Evolutionary conservation across 257 asterid genomes (phyloP).

Genomic region (Euphrasia confusa): DNA sequence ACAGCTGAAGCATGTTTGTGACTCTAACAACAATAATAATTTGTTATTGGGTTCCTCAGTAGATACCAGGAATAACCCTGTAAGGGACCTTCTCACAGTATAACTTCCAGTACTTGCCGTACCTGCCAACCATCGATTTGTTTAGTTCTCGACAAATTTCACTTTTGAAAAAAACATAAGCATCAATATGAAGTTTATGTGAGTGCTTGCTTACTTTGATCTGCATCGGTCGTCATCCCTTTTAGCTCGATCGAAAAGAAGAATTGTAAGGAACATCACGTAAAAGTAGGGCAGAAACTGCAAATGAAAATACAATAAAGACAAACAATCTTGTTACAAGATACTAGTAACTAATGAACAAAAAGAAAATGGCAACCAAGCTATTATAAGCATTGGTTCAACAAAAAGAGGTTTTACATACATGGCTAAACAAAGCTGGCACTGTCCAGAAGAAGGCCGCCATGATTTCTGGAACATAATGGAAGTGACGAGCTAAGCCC

Average conservation of each 20-base stretch:
- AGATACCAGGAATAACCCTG: conserved; percentile 68
- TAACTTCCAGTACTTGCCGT: conserved; percentile 86
- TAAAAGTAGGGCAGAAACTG: conserved; percentile 93
- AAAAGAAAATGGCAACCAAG: not conserved
- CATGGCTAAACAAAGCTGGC: conserved; percentile 86
- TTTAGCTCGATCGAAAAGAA: conserved; percentile 85
- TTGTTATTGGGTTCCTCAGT: conserved; percentile 29
- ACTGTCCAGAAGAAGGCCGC: conserved; percentile 92
- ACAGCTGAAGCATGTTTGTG: not conserved
- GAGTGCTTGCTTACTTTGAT: conserved; percentile 63
- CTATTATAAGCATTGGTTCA: not conserved
- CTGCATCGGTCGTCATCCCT: conserved; percentile 93
- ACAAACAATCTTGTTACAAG: not conserved
- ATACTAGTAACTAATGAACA: not conserved
- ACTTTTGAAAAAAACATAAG: not conserved
- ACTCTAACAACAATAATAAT: not conserved
- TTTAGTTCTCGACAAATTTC: not conserved
- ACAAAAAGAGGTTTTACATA: conserved; percentile 29
- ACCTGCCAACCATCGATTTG: conserved; percentile 46
- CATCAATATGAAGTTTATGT: not conserved
- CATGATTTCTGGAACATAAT: conserved; percentile 85
- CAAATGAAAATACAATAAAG: conserved; percentile 22
- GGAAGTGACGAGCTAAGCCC: conserved; percentile 98
- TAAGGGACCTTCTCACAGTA: conserved; percentile 86
- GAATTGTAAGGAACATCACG: conserved; percentile 78